Conservation (phyloP, 2,329 filamentous ascomycete species). For the Fusarium caatingaense region DNA sequence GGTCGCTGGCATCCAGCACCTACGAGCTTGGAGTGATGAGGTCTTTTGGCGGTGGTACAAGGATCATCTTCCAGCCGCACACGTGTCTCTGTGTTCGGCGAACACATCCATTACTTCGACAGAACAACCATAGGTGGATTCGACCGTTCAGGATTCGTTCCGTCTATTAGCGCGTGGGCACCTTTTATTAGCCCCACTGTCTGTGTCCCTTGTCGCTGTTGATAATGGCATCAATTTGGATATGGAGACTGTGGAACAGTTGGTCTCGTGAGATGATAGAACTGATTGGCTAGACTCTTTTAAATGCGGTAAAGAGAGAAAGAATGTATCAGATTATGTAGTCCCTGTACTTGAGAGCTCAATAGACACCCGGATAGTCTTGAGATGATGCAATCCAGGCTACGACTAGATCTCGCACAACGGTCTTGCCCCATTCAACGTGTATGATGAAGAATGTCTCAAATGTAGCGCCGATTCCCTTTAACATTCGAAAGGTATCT, state of each 20-base stretch:
- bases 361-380: rapidly evolving
- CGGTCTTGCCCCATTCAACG: too few species aligned
- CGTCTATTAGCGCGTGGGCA: not conserved
- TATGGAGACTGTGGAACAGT: too few species aligned
- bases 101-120: not conserved
- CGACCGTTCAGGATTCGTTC: not conserved
- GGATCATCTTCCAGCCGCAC: not conserved
- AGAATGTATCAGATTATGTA: rapidly evolving
- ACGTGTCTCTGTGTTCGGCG: rapidly evolving
- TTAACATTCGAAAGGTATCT: too few species aligned
- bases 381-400: too few species aligned
- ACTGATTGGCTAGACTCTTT: not conserved
- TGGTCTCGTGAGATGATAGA: too few species aligned
- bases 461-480: too few species aligned
- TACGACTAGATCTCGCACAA: not conserved
- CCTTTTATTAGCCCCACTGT: too few species aligned
- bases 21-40: not conserved
- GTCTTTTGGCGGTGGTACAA: not conserved
- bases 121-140: rapidly evolving
- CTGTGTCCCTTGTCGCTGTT: too few species aligned
- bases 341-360: too few species aligned
- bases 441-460: too few species aligned
- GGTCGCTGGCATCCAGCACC: not conserved
- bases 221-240: not conserved
- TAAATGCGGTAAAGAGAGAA: too few species aligned